Evolutionary conservation across 306 rosid genomes (phyloP).

Genomic region (Inga laurina): DNA sequence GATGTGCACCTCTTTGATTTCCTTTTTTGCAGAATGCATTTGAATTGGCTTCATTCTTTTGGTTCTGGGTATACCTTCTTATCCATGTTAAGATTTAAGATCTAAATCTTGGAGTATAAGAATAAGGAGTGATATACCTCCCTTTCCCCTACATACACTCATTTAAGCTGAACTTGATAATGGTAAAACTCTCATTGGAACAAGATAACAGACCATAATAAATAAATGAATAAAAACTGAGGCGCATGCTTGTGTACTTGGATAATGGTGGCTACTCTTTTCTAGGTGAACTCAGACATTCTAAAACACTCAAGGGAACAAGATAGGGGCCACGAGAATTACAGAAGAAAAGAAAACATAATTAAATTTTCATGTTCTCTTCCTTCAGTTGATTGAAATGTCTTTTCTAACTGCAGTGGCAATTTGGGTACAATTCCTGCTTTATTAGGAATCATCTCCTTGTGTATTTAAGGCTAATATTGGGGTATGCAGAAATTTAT

Average conservation of each 20-base stretch:
- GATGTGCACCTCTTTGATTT: constrained; percentile 1
- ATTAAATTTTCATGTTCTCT: background rate
- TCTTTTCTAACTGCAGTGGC: constrained; percentile 77
- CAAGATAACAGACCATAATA: background rate
- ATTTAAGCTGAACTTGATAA: background rate
- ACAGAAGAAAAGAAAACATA: background rate
- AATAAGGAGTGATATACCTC: background rate
- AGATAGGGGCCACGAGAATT: background rate
- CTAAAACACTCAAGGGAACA: background rate
- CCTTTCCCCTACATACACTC: too few relatives aligned
- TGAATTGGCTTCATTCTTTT: constrained; percentile 96
- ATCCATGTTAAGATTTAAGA: constrained; percentile 24
- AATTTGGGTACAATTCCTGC: constrained; percentile 91
- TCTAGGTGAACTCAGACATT: background rate
- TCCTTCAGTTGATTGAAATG: constrained; percentile 29
- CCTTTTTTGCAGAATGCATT: constrained; percentile 79
- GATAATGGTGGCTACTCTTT: background rate
- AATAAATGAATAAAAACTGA: background rate
- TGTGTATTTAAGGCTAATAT: constrained; percentile 76
- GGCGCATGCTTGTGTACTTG: background rate
- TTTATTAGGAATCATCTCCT: constrained; percentile 77
- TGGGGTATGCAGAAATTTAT: constrained; percentile 73
- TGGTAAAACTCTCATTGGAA: background rate
- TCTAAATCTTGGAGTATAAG: constrained; percentile 19
- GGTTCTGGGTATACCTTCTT: constrained; percentile 94